Conservation (phyloP, 2,329 filamentous ascomycete genomes). For the Colletotrichum karsti region DNA sequence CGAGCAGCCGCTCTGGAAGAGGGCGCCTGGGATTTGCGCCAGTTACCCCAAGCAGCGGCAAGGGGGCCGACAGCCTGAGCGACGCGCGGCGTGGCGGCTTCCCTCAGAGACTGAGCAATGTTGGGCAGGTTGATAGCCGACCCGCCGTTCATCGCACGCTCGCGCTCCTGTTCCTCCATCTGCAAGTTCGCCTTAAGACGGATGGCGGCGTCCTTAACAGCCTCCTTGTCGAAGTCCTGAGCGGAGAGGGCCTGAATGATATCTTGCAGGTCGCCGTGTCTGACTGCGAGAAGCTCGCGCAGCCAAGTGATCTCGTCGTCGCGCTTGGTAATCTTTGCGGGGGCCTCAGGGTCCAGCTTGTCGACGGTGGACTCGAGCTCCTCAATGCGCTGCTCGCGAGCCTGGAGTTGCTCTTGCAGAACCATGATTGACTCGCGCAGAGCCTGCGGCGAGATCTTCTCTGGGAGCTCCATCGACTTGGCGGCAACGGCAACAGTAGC, state of each 20-base stretch:
- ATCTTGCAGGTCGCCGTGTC: conserved; percentile 91
- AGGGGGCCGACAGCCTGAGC: conserved; percentile 81
- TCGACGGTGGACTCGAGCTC: conserved; percentile 78
- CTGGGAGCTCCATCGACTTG: conserved; percentile 65
- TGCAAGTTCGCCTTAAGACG: conserved; percentile 93
- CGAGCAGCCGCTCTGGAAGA: conserved; percentile 48
- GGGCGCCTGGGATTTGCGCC: conserved; percentile 76
- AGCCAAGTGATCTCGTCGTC: conserved; percentile 96
- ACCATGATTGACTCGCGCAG: conserved; percentile 96
- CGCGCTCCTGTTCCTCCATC: conserved; percentile 97
- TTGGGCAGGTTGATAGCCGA: conserved; percentile 76
- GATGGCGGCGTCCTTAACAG: conserved; percentile 89
- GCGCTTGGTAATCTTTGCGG: conserved; percentile 85
- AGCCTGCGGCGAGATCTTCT: conserved; percentile 93
- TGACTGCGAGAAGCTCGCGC: conserved; percentile 89
- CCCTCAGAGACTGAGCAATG: conserved; percentile 78
- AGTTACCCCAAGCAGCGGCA: conserved; percentile 96
- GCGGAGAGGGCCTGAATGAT: conserved; percentile 83
- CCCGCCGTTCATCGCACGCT: conserved; percentile 79
- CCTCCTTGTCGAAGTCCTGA: conserved; percentile 78
- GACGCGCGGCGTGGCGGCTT: conserved; percentile 83
- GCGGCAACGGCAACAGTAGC: conserved; percentile 53
- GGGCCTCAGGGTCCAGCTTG: conserved; percentile 78
- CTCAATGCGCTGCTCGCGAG: conserved; percentile 90
- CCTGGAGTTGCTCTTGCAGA: conserved; percentile 94